Evolutionary conservation across 768 basidiomycete species (phyloP), one percentile per base, ranked within the genome.

Genomic region (Boletus sp.): DNA sequence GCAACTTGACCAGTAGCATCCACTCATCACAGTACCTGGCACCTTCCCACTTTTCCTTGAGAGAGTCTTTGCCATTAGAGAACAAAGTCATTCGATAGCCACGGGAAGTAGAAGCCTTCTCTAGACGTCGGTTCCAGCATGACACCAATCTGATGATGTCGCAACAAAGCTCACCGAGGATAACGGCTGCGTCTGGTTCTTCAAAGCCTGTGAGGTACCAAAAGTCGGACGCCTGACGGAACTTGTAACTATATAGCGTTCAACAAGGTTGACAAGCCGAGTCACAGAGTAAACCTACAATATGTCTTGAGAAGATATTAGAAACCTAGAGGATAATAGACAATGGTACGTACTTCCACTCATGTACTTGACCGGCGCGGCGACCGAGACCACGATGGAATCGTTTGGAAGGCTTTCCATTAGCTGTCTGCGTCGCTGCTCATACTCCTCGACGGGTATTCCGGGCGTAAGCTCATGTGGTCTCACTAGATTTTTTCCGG

Each of bases 181-280:
- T 78, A 40, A 98, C 75, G 1, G 91, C 94, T 17, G 96, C 83
- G 52, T 96, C 88, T 1, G 94, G 91, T 67, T 98, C 96, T 53
- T 93, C 84, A 64, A 97, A 97, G 11, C 97, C 97, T 0, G 97
- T 97, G 14, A 99, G 77, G 70, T 99, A 98, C 88, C 88, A 93
- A 68, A 95, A 91, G 71, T 96, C 87, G 35, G 90, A 93, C 0
- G 84, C 83, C 72, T 96, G 96, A 23, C 96, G 83, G 67, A 91
- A 97, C 69, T 94, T 94, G 79, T 98, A 97, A 70, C 95, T 98
- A 66, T 33, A 47, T 8, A 15, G 43, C 35, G 35, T 47, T 51
- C 44, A 63, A 57, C 55, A 40, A 50, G 23, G 57, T 27, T 52
- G 50, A n/a, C 39, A 29, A 29, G 39, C 25, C 19, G 30, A 44